A percentile compares a stretch with the other conserved stretches of the same genome.
Conservation (phyloP, 768 basidiomycete genomes). For the Podaxis sp. region DNA sequence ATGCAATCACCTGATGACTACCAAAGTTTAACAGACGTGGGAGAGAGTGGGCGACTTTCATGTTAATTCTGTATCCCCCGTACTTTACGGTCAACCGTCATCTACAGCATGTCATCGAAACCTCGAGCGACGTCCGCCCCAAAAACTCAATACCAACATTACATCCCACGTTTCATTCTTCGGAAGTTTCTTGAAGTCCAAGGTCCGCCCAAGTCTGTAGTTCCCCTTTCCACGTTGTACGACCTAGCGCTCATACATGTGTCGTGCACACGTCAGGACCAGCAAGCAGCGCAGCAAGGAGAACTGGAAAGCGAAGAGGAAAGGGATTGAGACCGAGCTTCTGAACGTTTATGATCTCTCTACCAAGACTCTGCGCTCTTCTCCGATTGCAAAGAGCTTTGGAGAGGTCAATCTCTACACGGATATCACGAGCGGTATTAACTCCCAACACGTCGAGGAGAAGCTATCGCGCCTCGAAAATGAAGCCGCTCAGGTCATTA, state of each 20-base stretch:
- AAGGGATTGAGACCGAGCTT: constrained; percentile 17
- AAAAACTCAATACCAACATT: constrained; percentile 22
- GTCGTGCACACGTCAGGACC: constrained; percentile 6
- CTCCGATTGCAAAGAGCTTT: constrained; percentile 19
- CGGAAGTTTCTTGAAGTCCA: constrained; percentile 19
- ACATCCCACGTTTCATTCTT: constrained; percentile 23
- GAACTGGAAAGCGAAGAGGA: constrained; percentile 16
- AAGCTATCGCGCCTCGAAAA: constrained; percentile 26
- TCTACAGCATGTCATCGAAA: background rate
- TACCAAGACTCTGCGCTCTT: constrained; percentile 17
- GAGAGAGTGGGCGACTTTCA: background rate
- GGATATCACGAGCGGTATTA: constrained; percentile 20
- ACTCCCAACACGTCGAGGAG: constrained; percentile 27
- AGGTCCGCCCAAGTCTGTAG: constrained; percentile 13
- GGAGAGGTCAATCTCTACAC: constrained; percentile 25
- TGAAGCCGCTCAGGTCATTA: constrained; percentile 19
- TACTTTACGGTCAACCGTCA: background rate
- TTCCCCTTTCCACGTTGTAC: background rate
- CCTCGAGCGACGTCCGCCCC: background rate
- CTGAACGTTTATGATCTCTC: constrained; percentile 20
- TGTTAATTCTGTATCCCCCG: background rate
- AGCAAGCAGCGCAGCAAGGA: constrained; percentile 19
- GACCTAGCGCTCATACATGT: background rate
- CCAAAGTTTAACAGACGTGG: background rate
- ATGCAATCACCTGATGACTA: background rate